Evolutionary conservation across 768 basidiomycete genomes (phyloP).

Genomic region (Hemileccinum rubropunctum): DNA sequence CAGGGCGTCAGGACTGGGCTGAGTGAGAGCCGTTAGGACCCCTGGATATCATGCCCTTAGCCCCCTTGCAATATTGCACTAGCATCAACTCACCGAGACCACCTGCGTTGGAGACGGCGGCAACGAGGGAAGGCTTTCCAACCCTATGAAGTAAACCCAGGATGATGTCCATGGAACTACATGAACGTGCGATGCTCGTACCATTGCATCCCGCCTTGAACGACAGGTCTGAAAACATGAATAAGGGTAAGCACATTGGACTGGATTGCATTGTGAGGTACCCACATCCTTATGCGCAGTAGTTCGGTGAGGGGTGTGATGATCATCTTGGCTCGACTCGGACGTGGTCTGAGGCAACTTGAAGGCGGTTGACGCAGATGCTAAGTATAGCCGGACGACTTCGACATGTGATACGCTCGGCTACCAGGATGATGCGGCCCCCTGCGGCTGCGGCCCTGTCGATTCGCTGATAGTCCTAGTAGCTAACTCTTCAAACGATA

Average conservation of each 20-base stretch:
- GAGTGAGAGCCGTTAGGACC: slow-evolving; percentile 83
- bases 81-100: slow-evolving; percentile 57
- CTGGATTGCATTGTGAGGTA: slow-evolving; percentile 5
- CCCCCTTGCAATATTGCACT: background rate
- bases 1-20: slow-evolving; percentile 80
- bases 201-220: slow-evolving; percentile 95
- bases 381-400: too few relatives aligned
- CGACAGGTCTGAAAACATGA: slow-evolving; percentile 53
- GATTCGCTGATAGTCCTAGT: background rate
- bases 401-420: too few relatives aligned
- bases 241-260: background rate
- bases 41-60: slow-evolving; percentile 38
- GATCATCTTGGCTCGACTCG: slow-evolving; percentile 30
- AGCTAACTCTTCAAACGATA: background rate
- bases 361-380: too few relatives aligned
- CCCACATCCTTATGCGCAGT: slow-evolving; percentile 65
- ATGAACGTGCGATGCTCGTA: slow-evolving; percentile 25
- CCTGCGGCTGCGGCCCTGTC: too few relatives aligned
- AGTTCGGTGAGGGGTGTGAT: slow-evolving; percentile 61
- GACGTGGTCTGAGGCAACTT: too few relatives aligned
- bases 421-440: too few relatives aligned
- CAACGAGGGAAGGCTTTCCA: slow-evolving; percentile 68
- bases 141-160: slow-evolving; percentile 51
- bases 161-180: background rate
- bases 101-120: slow-evolving; percentile 81